Base-by-base conservation (phyloP, 805 yeast genomes). In the Yueomyces sinensis region DNA sequence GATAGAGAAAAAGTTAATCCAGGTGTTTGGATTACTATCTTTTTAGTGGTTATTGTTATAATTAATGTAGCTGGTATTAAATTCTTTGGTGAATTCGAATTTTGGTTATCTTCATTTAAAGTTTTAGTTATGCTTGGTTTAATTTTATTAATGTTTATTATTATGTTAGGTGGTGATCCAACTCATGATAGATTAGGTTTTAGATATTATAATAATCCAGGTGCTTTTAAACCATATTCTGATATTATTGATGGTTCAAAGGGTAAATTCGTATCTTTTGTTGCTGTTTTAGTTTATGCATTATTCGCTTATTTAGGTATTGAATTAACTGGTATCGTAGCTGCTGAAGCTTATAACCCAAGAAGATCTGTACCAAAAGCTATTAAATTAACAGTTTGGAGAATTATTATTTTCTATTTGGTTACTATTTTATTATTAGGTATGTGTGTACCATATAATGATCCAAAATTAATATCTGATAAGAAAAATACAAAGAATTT, bases 121-220 rank as follows among this genome's bases (percentile, higher is more conserved):
- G 76, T 81, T 24, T 30, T 74, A 28, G 73, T 81, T 5, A 70
- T 75, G 61, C 42, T 74, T 29, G 86, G 80, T n/a, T 62, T 81
- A 32, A 78, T 82, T 38, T 40, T 82, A 13, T 54, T 78, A 34
- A 61, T 79, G 35, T 66, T 79, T 42, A 59, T 76, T 38, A 69
- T 81, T 40, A 76, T 79, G 59, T 61, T 75, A 37, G 94, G 94
- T 39, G 94, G 91, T 36, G 82, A 76, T 20, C 87, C 89, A 42
- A 65, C 66, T 30, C 77, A 76, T 46, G 84, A 79, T 45, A 67
- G 89, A 55, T 57, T 71, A 24, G 89, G 87, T 1, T 80, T 77
- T 60, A 66, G 81, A 47, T 79, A 63, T 51, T 79, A 83, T 82
- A 54, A 64, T 30, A 49, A 71, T 40, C 84, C 86, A 0, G 87